These are phyloP conservation scores for Scutellaria galericulata DNA, from an alignment of 257 asterid genomes.

Conservation along the genomic window DNA sequence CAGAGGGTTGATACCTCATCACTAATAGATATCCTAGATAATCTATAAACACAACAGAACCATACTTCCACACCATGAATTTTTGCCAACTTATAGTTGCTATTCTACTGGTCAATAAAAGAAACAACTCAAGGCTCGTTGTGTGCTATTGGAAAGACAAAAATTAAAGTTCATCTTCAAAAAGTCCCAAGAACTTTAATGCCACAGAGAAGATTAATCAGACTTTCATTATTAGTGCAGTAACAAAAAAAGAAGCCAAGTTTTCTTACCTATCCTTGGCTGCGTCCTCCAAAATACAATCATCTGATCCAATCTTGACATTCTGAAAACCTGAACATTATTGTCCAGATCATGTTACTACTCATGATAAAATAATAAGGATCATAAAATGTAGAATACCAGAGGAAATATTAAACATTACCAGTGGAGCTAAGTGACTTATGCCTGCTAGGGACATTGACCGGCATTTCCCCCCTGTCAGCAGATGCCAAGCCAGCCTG, in stretches of 20 bases:
- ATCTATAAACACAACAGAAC: conserved; percentile 8
- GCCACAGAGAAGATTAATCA: conserved; percentile 15
- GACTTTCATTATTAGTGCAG: neutral
- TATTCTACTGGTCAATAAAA: neutral
- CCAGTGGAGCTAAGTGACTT: conserved; percentile 63
- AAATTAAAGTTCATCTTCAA: neutral
- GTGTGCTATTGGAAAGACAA: neutral
- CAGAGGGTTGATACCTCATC: too few relatives aligned
- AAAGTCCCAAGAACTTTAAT: neutral
- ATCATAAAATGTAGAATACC: conserved; percentile 6
- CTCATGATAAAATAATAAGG: neutral
- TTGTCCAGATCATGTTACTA: conserved; percentile 30
- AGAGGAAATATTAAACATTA: conserved; percentile 27
- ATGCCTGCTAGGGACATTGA: conserved; percentile 56
- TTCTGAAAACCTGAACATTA: conserved; percentile 54
- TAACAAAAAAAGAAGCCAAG: conserved; percentile 4
- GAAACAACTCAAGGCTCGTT: neutral
- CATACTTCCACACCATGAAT: neutral
- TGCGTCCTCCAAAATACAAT: conserved; percentile 54
- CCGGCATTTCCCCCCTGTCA: conserved; percentile 49
- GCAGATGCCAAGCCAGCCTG: conserved; percentile 42
- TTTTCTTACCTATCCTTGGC: conserved; percentile 65
- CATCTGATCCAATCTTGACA: conserved; percentile 53
- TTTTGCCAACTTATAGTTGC: neutral
- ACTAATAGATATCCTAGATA: neutral